These are phyloP conservation scores for Leccinum variicolor DNA, from an alignment of 768 basidiomycete genomes.

Conservation along the genomic window DNA sequence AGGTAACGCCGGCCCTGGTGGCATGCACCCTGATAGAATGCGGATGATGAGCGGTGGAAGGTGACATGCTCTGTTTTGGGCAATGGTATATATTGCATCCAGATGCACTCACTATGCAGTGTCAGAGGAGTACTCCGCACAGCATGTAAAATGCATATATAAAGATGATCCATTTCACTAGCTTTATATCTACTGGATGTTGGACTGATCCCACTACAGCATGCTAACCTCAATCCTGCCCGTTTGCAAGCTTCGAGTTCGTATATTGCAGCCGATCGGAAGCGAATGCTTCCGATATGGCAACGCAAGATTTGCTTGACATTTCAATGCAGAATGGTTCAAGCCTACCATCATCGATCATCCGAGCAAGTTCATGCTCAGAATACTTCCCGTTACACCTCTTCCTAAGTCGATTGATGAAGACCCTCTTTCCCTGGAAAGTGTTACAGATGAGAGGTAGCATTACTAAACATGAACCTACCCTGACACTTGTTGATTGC, in stretches of 20 bases:
- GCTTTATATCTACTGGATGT: not conserved
- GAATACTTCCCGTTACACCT: slow-evolving; percentile 33
- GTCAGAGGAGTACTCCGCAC: not conserved
- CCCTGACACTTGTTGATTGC: slow-evolving; percentile 36
- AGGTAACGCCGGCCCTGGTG: slow-evolving; percentile 47
- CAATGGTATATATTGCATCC: not conserved
- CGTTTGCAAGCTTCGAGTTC: not conserved
- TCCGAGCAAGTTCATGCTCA: slow-evolving; percentile 33
- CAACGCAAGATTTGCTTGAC: slow-evolving; percentile 18
- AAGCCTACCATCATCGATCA: slow-evolving; percentile 41
- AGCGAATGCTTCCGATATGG: slow-evolving; percentile 24
- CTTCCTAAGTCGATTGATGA: slow-evolving; percentile 34
- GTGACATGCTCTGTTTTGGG: not conserved
- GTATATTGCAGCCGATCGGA: slow-evolving; percentile 15
- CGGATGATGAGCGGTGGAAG: slow-evolving; percentile 62
- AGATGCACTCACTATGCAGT: not conserved
- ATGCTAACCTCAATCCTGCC: not conserved
- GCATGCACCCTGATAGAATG: slow-evolving; percentile 82
- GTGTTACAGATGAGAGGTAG: not conserved
- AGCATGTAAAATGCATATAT: not conserved
- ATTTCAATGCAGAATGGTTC: slow-evolving; percentile 44
- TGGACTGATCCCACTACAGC: not conserved
- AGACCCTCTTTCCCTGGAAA: slow-evolving; percentile 30
- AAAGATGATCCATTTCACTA: not conserved
- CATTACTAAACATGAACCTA: slow-evolving; percentile 12